Evolutionary conservation across 108 stramenopile genomes (phyloP), one percentile per base, ranked within the genome.

Genomic region (Discostella pseudostelligera): DNA sequence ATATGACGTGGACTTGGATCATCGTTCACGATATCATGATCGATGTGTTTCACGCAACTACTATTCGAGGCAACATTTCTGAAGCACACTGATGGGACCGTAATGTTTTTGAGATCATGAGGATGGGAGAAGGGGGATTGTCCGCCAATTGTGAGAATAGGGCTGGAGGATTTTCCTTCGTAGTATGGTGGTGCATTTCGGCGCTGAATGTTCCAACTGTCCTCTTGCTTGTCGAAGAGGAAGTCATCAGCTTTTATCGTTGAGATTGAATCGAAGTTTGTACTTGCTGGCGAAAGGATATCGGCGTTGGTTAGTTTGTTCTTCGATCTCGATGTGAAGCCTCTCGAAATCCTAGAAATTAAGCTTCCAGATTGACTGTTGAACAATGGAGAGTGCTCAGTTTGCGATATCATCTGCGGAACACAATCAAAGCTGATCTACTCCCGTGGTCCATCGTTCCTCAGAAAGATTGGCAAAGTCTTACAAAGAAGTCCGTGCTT

Each of bases 261-360:
- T 17, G 53, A 54, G 24, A 26, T 17, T 28, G 32, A 54, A 36
- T 54, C 53, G 29, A 54, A 54, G 12, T 21, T 21, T 35, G n/a
- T 22, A 35, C 25, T n/a, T 16, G 32, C 29, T 16, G 53, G 53
- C 25, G 53, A 54, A 29, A 54, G 53, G 25, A 16, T 16, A 25
- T 32, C 22, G 8, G 4, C 16, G 8, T 2, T 8, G 13, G 32
- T 6, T 32, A 5, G 26, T 24, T 56, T 24, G 36, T 42, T 47
- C 12, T 35, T 42, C 25, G 44, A 5, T 44, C 16, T 17, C n/a
- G 5, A 32, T 13, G 53, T 32, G 0, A 56, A 24, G 35, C 51
- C 59, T 16, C 42, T 56, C 5, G 61, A 45, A 5, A 70, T 39
- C 54, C 70, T 53, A 6, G 70, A 56, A 47, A 70, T 62, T 39